Evolutionary conservation across 176 grass and related monocot species (phyloP).

Genomic region (Ensete ventricosum): DNA sequence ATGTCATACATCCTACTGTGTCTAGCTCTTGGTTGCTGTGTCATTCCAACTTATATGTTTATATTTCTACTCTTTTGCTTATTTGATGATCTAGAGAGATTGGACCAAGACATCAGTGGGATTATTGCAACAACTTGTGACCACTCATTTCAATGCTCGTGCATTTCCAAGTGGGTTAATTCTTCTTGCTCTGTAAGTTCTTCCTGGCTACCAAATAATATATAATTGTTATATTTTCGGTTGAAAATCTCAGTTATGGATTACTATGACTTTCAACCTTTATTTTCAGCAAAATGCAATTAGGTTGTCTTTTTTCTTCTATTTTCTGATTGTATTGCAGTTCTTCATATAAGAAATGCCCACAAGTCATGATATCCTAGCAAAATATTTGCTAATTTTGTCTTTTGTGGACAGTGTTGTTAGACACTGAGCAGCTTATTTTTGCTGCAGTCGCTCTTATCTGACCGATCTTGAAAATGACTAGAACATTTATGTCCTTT

Average conservation of each 20-base stretch:
- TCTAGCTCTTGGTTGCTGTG: neutral
- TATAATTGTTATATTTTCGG: neutral
- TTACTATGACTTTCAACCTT: neutral
- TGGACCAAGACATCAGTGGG: constrained; percentile 95
- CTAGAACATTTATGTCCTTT: too few species aligned
- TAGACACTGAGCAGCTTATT: neutral
- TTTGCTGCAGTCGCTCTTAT: too few species aligned
- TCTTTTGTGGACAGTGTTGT: neutral
- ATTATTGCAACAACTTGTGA: constrained; percentile 93
- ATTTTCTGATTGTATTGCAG: neutral
- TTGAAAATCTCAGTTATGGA: neutral
- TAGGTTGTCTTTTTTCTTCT: neutral
- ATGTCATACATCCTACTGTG: neutral
- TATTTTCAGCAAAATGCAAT: neutral
- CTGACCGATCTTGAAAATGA: too few species aligned
- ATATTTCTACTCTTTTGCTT: constrained; percentile 12
- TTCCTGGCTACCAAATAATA: neutral
- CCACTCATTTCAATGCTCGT: constrained; percentile 90
- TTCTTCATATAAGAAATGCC: neutral
- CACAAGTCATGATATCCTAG: neutral
- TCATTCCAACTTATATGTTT: neutral
- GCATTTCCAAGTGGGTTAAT: constrained; percentile 78
- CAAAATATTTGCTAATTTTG: neutral
- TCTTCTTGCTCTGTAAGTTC: constrained; percentile 79
- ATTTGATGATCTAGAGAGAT: constrained; percentile 52